Percentiles rank a stretch among this genome's conserved stretches.
These are phyloP conservation scores for Zizania palustris DNA, from an alignment of 202 grass and related monocot genomes.

Conservation along the genomic window DNA sequence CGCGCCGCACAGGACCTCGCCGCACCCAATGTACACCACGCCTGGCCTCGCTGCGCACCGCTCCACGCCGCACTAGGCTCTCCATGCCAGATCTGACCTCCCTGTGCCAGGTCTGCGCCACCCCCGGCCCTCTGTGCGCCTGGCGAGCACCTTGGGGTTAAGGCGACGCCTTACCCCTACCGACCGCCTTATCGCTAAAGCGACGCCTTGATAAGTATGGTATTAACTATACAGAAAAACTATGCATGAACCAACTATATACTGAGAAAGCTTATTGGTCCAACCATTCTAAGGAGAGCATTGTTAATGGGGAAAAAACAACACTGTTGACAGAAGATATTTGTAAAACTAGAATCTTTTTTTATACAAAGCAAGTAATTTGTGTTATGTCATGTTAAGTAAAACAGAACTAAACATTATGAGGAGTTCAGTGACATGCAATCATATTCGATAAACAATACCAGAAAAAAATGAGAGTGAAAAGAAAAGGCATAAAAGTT, in stretches of 20 bases:
- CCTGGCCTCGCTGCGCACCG: too few species aligned
- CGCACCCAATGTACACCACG: too few species aligned
- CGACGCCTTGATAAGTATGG: too few species aligned
- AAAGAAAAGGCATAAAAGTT: background rate
- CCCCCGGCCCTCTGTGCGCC: too few species aligned
- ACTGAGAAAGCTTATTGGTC: constrained; percentile 25
- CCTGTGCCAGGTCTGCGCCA: too few species aligned
- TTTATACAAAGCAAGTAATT: background rate
- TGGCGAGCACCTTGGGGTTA: too few species aligned
- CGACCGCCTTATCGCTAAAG: too few species aligned
- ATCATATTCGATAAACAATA: constrained; percentile 24
- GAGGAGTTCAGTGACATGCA: constrained; percentile 12
- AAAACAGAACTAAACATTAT: constrained; percentile 10
- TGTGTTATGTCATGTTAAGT: constrained; percentile 34
- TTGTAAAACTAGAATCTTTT: background rate
- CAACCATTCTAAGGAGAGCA: constrained; percentile 8
- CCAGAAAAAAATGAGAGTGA: background rate
- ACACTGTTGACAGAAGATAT: background rate
- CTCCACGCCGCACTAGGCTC: too few species aligned
- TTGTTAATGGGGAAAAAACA: constrained; percentile 15
- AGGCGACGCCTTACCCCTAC: too few species aligned
- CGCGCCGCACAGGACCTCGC: too few species aligned
- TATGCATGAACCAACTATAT: constrained; percentile 16
- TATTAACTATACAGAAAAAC: constrained; percentile 2
- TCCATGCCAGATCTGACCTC: too few species aligned